Conservation (phyloP, 1,284 basidiomycete genomes). For the Ganoderma lucidum region DNA sequence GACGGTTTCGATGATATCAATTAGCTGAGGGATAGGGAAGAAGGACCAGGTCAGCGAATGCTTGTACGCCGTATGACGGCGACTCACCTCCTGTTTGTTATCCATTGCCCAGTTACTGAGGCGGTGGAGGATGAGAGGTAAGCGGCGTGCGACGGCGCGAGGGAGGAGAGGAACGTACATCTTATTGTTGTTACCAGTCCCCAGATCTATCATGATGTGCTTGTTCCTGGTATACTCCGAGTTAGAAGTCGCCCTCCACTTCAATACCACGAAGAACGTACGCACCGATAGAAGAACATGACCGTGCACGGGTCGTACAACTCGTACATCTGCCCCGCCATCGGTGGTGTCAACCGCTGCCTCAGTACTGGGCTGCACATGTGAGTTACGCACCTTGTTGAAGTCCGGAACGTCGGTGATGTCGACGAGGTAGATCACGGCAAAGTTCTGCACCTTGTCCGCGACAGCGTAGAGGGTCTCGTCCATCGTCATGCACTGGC, state of each 20-base stretch:
- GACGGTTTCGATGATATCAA: slow-evolving; percentile 98
- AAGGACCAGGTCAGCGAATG: background rate
- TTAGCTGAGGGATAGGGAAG: slow-evolving; percentile 64
- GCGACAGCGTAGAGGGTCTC: slow-evolving; percentile 94
- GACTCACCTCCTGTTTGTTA: slow-evolving; percentile 91
- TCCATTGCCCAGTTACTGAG: slow-evolving; percentile 96
- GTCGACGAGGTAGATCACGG: slow-evolving; percentile 95
- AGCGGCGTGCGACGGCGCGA: background rate
- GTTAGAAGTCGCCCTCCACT: slow-evolving; percentile 5
- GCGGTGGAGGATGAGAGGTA: slow-evolving; percentile 14
- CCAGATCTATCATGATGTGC: slow-evolving; percentile 99
- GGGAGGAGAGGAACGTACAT: slow-evolving; percentile 66
- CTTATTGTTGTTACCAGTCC: slow-evolving; percentile 99
- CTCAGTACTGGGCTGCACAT: no score
- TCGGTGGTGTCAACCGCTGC: background rate
- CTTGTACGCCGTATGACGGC: background rate
- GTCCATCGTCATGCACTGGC: slow-evolving; percentile 99
- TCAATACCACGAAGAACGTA: background rate
- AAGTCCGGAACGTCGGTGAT: slow-evolving; percentile 99
- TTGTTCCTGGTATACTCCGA: slow-evolving; percentile 78
- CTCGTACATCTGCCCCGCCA: slow-evolving; percentile 81
- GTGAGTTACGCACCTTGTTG: slow-evolving; percentile 80
- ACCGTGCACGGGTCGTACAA: slow-evolving; percentile 95
- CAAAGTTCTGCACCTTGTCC: slow-evolving; percentile 98
- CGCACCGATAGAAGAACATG: slow-evolving; percentile 96